phyloP scores from a whole-genome alignment of 805 yeast species.

The Lachancea nothofagi region DNA sequence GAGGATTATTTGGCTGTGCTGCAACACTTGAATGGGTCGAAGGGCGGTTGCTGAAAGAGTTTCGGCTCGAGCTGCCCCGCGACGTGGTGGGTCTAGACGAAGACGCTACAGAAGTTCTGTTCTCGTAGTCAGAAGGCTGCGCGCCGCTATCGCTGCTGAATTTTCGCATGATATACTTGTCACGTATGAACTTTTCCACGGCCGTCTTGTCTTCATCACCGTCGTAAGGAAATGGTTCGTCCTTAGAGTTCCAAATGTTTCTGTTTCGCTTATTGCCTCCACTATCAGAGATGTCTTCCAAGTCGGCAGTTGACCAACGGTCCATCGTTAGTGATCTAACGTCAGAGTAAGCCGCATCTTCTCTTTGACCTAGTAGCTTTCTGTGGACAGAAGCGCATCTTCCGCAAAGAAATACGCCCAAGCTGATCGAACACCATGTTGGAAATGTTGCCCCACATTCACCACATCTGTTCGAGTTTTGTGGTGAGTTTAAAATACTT shows the following conservation, averaged over 20 bases:
- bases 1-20: slow-evolving; percentile 7
- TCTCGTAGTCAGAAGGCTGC: slow-evolving; percentile 27
- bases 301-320: slow-evolving; percentile 55
- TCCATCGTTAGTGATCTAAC: slow-evolving; percentile 74
- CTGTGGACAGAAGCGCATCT: slow-evolving; percentile 79
- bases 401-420: slow-evolving; percentile 77
- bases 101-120: slow-evolving; percentile 7
- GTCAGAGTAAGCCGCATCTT: slow-evolving; percentile 44
- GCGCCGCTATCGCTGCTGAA: slow-evolving; percentile 35
- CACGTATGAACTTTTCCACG: slow-evolving; percentile 54
- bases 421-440: slow-evolving; percentile 35
- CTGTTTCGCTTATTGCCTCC: slow-evolving; percentile 61
- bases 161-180: slow-evolving; percentile 62
- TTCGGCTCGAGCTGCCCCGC: slow-evolving; percentile 12
- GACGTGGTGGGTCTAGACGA: slow-evolving; percentile 17
- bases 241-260: slow-evolving; percentile 61
- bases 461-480: slow-evolving; percentile 67
- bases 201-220: slow-evolving; percentile 58
- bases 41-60: slow-evolving; percentile 5
- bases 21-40: slow-evolving; percentile 12
- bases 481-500: slow-evolving; percentile 52
- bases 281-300: slow-evolving; percentile 37
- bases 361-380: slow-evolving; percentile 44
- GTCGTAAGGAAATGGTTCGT: slow-evolving; percentile 66
- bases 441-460: slow-evolving; percentile 70